Evolutionary conservation across 768 basidiomycete genomes (phyloP).

Genomic region (Antrodiella citrinella): DNA sequence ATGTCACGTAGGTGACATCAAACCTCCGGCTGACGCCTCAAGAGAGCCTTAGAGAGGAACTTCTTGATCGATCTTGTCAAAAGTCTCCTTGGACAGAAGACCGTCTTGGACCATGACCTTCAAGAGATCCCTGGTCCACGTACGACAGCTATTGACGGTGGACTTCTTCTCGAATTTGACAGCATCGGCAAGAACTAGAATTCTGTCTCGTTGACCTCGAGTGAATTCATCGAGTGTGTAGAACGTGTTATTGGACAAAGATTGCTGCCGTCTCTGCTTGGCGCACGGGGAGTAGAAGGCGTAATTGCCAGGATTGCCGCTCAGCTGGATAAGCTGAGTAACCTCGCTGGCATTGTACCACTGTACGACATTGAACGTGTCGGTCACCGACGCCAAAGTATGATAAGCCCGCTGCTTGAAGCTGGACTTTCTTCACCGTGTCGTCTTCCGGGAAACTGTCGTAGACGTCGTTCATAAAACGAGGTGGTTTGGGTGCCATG

Average conservation of each 20-base stretch:
- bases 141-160: neutral
- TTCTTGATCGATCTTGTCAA: neutral
- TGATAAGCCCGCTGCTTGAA: neutral
- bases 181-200: neutral
- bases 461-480: too few species aligned
- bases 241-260: neutral
- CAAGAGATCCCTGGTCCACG: neutral
- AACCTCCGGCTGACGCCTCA: too few species aligned
- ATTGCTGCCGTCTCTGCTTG: neutral
- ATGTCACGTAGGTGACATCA: too few species aligned
- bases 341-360: neutral
- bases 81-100: neutral
- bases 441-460: neutral
- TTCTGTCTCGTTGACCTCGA: neutral
- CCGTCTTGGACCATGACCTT: neutral
- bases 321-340: neutral
- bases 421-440: neutral
- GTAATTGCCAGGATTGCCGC: neutral
- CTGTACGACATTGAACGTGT: neutral
- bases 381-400: neutral
- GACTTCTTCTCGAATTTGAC: neutral
- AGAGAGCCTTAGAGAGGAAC: neutral
- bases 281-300: neutral
- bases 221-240: neutral
- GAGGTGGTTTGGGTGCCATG: too few species aligned